Evolutionary conservation across 805 yeast genomes (phyloP).

Genomic region (Brettanomyces anomalus): DNA sequence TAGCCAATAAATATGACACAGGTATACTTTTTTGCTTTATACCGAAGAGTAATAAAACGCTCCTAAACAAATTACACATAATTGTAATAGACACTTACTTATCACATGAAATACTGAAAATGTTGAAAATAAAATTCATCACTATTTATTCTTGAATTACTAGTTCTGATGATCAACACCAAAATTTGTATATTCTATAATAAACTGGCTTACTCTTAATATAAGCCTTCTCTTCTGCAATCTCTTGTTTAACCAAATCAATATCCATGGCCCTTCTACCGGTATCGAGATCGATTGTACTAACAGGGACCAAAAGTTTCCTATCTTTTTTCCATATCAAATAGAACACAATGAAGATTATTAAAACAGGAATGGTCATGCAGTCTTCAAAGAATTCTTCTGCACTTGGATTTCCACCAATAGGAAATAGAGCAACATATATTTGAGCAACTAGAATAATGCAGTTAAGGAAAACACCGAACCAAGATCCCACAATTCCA

Average conservation of each 20-base stretch:
- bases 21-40: no score
- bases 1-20: no score
- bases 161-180: no score
- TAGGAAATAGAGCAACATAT: slow-evolving; percentile 74
- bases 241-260: slow-evolving; percentile 46
- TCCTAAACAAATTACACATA: no score
- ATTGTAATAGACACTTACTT: no score
- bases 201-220: slow-evolving; percentile 37
- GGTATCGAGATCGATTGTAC: slow-evolving; percentile 49
- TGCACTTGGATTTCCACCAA: slow-evolving; percentile 44
- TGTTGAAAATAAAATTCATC: no score
- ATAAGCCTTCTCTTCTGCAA: slow-evolving; percentile 46
- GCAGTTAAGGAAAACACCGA: slow-evolving; percentile 51
- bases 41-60: no score
- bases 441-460: slow-evolving; percentile 66
- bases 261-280: slow-evolving; percentile 57
- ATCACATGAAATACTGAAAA: no score
- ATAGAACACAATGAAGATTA: slow-evolving; percentile 35
- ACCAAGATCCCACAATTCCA: slow-evolving; percentile 60
- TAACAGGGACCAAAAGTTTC: slow-evolving; percentile 32
- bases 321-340: slow-evolving; percentile 35
- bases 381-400: slow-evolving; percentile 54
- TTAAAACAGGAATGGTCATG: slow-evolving; percentile 53
- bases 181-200: slow-evolving; percentile 42
- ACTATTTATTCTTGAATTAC: no score